A percentile compares a stretch with the other conserved stretches of the same genome.
Conservation (phyloP, 2,329 filamentous ascomycete genomes). For the Fusarium siculi region DNA sequence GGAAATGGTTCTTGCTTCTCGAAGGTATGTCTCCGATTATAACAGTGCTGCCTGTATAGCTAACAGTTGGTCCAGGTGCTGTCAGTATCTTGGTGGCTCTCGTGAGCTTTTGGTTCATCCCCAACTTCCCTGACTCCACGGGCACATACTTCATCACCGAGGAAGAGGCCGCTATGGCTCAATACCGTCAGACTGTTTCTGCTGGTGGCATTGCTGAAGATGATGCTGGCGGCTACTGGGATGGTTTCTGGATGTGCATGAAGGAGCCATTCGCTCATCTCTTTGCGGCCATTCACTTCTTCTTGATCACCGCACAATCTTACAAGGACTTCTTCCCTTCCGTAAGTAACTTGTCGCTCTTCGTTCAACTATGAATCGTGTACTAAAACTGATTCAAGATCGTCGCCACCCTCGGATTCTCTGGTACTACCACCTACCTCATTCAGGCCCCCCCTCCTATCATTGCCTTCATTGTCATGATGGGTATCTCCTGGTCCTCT, state of each 20-base stretch:
- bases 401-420: constrained; percentile 44
- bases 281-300: constrained; percentile 53
- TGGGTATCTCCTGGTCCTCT: constrained; percentile 52
- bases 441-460: constrained; percentile 55
- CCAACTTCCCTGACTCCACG: constrained; percentile 47
- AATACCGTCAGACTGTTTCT: constrained; percentile 50
- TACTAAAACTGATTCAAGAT: constrained; percentile 29
- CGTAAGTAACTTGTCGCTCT: background rate
- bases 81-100: constrained; percentile 48
- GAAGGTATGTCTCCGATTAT: constrained; percentile 44
- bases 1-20: constrained; percentile 58
- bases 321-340: constrained; percentile 59
- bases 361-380: accelerated
- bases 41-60: no score
- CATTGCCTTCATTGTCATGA: constrained; percentile 53
- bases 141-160: constrained; percentile 51
- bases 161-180: constrained; percentile 53
- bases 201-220: constrained; percentile 50
- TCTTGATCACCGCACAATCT: constrained; percentile 55
- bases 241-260: constrained; percentile 47
- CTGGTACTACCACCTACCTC: constrained; percentile 49
- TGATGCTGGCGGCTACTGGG: constrained; percentile 53
- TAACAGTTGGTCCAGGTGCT: constrained; percentile 40
- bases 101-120: constrained; percentile 49
- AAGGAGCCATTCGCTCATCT: constrained; percentile 52